Evolutionary conservation across 306 rosid genomes (phyloP), one percentile per base, ranked within the genome.

Genomic region (Lotus japonicus): DNA sequence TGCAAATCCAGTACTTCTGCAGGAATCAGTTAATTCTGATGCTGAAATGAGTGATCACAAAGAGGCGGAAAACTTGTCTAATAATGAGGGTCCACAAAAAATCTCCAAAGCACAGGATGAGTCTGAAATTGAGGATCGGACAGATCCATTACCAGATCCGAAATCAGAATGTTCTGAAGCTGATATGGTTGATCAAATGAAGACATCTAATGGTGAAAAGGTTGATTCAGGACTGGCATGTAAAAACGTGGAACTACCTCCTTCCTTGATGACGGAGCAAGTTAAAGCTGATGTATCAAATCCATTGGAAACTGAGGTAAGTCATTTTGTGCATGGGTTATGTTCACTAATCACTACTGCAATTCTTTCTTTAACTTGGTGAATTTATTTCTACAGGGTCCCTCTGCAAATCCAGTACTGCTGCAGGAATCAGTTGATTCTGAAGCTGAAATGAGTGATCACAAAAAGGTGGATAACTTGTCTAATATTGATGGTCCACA

Each of bases 271-370:
- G 42, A 16, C 60, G 76, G 77, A 66, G 57, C 66, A 68, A 62
- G 76, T 61, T 55, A 72, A 72, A 70, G 62, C 33, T 61, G 77
- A 68, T 72, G 33, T 31, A 76, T 72, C 76, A 72, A 61, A 50
- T 48, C 7, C 36, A 5, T 31, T 7, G 7, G 36, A 31, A 31
- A 53, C 23, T 61, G 68, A 35, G 54, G 83, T 59, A 53, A 31
- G 76, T 43, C 17, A 31, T 36, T 56, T 43, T 26, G 35, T 58
- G 43, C 41, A 28, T 7, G 61, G 70, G 10, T 21, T 13, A 35
- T 45, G 57, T 59, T n/a, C n/a, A n/a, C n/a, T n/a, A n/a, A n/a
- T 23, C 35, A 31, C 13, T 28, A 11, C 65, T 6, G 64, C 6
- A 12, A 45, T 56, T 64, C 49, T 51, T 48, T 41, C 12, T 41